Conservation (phyloP, 257 asterid genomes). For the Coffea eugenioides region DNA sequence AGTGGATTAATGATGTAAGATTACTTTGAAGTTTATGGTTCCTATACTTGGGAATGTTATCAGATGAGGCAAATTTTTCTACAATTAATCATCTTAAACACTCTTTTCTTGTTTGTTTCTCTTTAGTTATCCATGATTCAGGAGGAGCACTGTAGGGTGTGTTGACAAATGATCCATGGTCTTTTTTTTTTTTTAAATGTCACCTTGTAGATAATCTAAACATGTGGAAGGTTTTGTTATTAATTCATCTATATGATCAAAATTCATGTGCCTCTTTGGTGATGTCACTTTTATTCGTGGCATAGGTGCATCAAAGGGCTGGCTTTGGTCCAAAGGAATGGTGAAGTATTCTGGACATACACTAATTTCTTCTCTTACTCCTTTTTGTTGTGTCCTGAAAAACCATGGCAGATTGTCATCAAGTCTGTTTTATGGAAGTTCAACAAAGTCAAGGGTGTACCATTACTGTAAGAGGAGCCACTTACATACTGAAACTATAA, state of each 20-base stretch:
- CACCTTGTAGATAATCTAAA: background rate
- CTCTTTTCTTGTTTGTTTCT: background rate
- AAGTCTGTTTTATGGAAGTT: conserved; percentile 33
- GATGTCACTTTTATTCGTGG: conserved; percentile 56
- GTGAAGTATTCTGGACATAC: conserved; percentile 61
- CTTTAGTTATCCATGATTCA: background rate
- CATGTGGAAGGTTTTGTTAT: background rate
- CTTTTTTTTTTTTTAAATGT: background rate
- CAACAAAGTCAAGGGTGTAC: conserved; percentile 43
- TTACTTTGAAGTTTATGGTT: background rate
- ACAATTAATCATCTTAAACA: background rate
- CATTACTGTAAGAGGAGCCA: conserved; percentile 40
- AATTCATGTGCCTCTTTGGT: conserved; percentile 41
- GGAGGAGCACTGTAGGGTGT: background rate
- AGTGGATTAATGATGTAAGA: background rate
- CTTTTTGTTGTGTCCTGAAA: conserved; percentile 66
- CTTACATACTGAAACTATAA: conserved; percentile 39
- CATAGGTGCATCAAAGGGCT: conserved; percentile 59
- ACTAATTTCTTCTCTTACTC: conserved; percentile 71
- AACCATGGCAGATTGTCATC: conserved; percentile 60
- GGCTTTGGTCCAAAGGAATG: conserved; percentile 56
- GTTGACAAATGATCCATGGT: background rate
- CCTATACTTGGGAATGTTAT: background rate
- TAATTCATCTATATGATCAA: background rate
- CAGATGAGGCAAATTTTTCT: background rate